Evolutionary conservation across 306 rosid species (phyloP), one percentile per base, ranked within the genome.

Genomic region (Lotus japonicus): DNA sequence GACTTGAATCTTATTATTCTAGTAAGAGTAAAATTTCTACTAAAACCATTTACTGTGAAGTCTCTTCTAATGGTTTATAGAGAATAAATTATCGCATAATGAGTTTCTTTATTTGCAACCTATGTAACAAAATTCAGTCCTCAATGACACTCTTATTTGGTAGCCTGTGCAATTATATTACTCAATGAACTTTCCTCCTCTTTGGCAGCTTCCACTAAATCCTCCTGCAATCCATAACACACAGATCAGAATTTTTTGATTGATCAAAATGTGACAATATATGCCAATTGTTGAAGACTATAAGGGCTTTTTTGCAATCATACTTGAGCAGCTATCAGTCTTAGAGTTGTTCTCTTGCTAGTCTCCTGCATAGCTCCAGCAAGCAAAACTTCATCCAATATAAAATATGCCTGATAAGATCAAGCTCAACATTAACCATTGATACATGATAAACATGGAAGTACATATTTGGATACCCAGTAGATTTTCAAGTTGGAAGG

Each of bases 311-410:
- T 71, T 28, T 19, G 33, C 2, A 58, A 0, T 31, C 26, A 57
- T 38, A 92, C 98, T 84, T 92, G 98, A 75, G 98, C 91, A 36
- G 84, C 88, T 77, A 92, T 83, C 65, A 87, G 55, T 70, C 96
- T 84, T 2, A 91, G 84, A 59, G 78, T 72, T 7, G 88, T 78
- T 87, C 90, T 92, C 81, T 89, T 92, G 89, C 98, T 92, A 5
- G 98, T 82, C 73, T 92, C 98, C 53, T 89, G 96, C 73, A 89
- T 79, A 10, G 82, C 89, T 33, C 95, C 98, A 23, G 95, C 98
- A 1, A 89, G 87, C 80, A 92, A 68, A 81, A 89, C 70, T 75
- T 92, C 96, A 57, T 92, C 96, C 82, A 92, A 78, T 63, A 92
- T 83, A 68, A 81, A 92, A 68, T 92, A 86, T 58, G 96, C 96